Evolutionary conservation across 495 filamentous ascomycete genomes (phyloP).

Genomic region (Penicillium dipodomyicola): DNA sequence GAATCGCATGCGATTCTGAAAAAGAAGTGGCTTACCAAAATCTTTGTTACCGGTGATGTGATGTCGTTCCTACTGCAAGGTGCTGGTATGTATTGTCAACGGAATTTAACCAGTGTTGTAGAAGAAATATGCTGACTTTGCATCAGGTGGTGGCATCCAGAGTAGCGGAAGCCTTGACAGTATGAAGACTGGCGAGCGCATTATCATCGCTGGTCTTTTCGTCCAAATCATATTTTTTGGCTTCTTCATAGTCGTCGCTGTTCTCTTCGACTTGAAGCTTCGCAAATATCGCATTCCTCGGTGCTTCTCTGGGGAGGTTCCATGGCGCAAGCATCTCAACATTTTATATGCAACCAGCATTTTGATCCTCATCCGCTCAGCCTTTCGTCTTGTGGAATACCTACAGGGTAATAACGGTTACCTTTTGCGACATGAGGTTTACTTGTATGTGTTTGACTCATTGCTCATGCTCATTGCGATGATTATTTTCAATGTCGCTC

Average conservation of each 20-base stretch:
- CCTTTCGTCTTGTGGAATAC: slow-evolving; percentile 62
- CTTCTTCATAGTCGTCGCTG: slow-evolving; percentile 34
- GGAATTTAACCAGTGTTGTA: background rate
- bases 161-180: slow-evolving; percentile 14
- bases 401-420: slow-evolving; percentile 49
- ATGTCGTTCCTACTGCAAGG: slow-evolving; percentile 19
- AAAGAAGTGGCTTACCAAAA: slow-evolving; percentile 19
- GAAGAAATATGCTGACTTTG: too few relatives aligned
- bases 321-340: background rate
- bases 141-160: slow-evolving; percentile 17
- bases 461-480: slow-evolving; percentile 52
- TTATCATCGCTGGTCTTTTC: slow-evolving; percentile 41
- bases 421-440: slow-evolving; percentile 50
- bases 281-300: slow-evolving; percentile 23
- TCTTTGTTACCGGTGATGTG: slow-evolving; percentile 25
- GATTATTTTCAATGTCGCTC: slow-evolving; percentile 42
- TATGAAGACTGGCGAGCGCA: slow-evolving; percentile 32
- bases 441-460: slow-evolving; percentile 60
- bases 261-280: slow-evolving; percentile 34
- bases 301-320: slow-evolving; percentile 45
- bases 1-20: slow-evolving; percentile 24
- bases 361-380: slow-evolving; percentile 56
- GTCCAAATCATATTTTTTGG: slow-evolving; percentile 40
- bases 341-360: slow-evolving; percentile 21
- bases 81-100: slow-evolving; percentile 5